Base-by-base conservation (phyloP, 768 basidiomycete genomes). In the Candolleomyces aberdarensis region DNA sequence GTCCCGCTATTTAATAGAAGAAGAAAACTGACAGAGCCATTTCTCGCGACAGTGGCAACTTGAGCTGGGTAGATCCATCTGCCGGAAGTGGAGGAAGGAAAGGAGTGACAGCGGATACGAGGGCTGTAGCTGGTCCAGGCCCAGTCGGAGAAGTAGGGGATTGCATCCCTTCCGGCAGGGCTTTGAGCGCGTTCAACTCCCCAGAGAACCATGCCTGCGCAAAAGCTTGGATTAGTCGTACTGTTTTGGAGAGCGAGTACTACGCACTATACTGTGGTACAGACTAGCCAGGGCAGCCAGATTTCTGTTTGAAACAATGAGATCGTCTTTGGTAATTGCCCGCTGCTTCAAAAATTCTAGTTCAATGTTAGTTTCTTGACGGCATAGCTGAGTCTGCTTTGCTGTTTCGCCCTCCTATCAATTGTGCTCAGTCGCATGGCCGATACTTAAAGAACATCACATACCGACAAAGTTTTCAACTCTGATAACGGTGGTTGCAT, bases 181-280 rank as follows among this genome's bases (percentile, higher is more conserved):
- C 78, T 71, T 88, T 91, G 53, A 98, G 76, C 47, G 80, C 72
- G 46, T 83, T 82, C 14, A 98, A 77, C 67, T 90, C 87, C 17
- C 80, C 73, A 32, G 87, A 83, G 71, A 98, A 94, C 96, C 96
- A 98, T 1, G 86, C 82, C 94, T 96, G 59, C 9, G 36, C 36
- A 36, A 46, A 20, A 3, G 26, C 26, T 26, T 47, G 20, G 22
- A 40, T 13, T 19, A 57, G 61, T 29, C 67, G 54, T n/a, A 44
- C 36, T 6, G n/a, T 7, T 40, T n/a, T 26, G n/a, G 39, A 52
- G 40, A 13, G 50, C 31, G 52, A 58, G 46, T 32, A 58, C 60
- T 44, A 80, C 88, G 67, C 73, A 96, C 95, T 67, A 98, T 83
- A 71, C 92, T 96, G 65, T 86, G 88, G 71, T 96, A 90, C 43